Conservation (phyloP, 2,329 filamentous ascomycete species). For the Pochonia chlamydosporia region DNA sequence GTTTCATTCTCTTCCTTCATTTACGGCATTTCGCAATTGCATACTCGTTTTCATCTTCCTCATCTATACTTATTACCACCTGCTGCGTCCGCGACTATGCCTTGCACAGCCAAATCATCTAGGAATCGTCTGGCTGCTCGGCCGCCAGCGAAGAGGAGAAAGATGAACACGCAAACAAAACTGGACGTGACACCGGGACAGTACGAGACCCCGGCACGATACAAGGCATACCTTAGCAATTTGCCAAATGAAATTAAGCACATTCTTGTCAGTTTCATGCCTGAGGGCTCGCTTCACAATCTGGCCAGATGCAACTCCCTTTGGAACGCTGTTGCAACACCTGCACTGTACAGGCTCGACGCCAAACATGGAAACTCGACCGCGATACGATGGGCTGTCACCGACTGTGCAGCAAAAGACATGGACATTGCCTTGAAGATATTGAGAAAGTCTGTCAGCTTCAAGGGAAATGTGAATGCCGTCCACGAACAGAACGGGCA, state of each 20-base stretch:
- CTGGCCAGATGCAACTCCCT: neutral
- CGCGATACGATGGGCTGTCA: conserved; percentile 5
- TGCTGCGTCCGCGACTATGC: no score
- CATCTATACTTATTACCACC: no score
- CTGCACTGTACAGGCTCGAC: neutral
- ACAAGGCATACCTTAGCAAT: neutral
- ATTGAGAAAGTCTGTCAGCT: neutral
- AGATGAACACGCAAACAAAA: no score
- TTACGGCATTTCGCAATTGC: no score
- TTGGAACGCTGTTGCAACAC: neutral
- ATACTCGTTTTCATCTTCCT: no score
- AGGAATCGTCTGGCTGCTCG: no score
- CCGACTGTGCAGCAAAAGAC: neutral
- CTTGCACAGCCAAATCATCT: no score
- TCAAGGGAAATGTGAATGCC: conserved; percentile 3
- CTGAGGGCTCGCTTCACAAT: neutral
- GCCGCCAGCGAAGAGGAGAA: no score
- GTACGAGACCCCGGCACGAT: no score
- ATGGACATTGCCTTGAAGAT: neutral
- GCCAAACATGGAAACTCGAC: neutral
- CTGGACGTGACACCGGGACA: no score
- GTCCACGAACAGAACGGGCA: neutral
- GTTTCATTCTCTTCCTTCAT: no score
- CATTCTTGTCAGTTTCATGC: neutral
- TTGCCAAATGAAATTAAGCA: conserved; percentile 3